Conservation (phyloP, 768 basidiomycete species). For the Auricularia heimuer region DNA sequence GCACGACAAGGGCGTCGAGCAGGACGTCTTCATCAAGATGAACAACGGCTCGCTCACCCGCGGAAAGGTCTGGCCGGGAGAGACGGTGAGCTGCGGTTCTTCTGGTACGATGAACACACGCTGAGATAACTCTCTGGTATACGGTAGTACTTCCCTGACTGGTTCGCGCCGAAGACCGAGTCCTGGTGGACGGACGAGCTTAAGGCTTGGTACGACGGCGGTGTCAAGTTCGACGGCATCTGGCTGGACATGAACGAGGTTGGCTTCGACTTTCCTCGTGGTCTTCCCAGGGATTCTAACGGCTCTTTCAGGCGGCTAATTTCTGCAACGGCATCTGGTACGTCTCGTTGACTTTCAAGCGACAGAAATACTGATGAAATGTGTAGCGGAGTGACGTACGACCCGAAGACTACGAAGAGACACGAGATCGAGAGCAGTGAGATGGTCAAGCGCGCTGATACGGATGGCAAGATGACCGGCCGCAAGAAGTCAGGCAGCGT, state of each 20-base stretch:
- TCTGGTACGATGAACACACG: background rate
- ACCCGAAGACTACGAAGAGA: background rate
- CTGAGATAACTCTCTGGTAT: background rate
- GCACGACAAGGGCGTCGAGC: slow-evolving; percentile 49
- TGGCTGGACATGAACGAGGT: slow-evolving; percentile 42
- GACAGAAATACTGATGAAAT: slow-evolving; percentile 25
- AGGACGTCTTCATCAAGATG: slow-evolving; percentile 61
- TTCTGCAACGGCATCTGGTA: slow-evolving; percentile 53
- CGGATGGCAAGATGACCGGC: slow-evolving; percentile 16
- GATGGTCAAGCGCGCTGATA: slow-evolving; percentile 18
- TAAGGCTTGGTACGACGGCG: slow-evolving; percentile 40
- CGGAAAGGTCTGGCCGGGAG: slow-evolving; percentile 72
- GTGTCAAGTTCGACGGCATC: slow-evolving; percentile 50
- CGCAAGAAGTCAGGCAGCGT: slow-evolving; percentile 15
- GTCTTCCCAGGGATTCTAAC: slow-evolving; percentile 20
- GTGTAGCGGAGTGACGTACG: slow-evolving; percentile 5
- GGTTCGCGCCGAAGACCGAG: slow-evolving; percentile 44
- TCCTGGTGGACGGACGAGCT: slow-evolving; percentile 54
- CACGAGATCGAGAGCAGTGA: slow-evolving; percentile 20
- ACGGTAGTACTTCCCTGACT: slow-evolving; percentile 46
- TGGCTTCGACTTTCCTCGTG: too few species aligned
- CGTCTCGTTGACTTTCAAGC: slow-evolving; percentile 27
- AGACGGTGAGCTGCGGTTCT: slow-evolving; percentile 32
- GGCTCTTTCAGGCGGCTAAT: slow-evolving; percentile 39
- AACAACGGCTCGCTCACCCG: slow-evolving; percentile 62